Evolutionary conservation across 1,284 basidiomycete species (phyloP).

Genomic region (Hymenochaete sp.): DNA sequence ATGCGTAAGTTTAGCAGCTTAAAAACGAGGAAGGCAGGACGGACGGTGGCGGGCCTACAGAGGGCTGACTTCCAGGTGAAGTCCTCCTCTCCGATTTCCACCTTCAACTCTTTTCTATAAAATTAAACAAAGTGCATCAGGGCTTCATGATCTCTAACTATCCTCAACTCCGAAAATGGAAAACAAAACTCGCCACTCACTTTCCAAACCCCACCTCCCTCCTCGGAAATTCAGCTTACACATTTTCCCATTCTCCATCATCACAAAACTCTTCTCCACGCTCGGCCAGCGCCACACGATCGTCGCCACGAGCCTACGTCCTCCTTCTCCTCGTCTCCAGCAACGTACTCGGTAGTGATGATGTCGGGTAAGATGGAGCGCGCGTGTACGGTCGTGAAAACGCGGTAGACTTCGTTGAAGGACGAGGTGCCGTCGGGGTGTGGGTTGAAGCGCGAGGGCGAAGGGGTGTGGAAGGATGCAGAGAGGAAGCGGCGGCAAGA

Average conservation of each 20-base stretch:
- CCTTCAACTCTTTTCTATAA: too few species aligned
- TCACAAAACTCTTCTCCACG: conserved; percentile 1
- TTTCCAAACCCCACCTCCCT: background rate
- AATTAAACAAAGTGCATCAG: too few species aligned
- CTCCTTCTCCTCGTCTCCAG: conserved; percentile 1
- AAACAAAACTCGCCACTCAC: conserved; percentile 5
- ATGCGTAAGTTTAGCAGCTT: background rate
- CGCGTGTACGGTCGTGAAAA: conserved; percentile 3
- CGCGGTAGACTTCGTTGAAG: conserved; percentile 5
- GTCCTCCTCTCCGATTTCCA: background rate
- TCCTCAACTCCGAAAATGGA: too few species aligned
- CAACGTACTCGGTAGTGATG: conserved; percentile 5
- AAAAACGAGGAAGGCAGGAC: background rate
- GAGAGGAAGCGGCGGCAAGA: conserved; percentile 4
- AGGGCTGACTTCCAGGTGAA: conserved; percentile 8
- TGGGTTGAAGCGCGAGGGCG: too few species aligned
- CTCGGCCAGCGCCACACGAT: conserved; percentile 9
- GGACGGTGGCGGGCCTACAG: conserved; percentile 2
- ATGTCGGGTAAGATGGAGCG: conserved; percentile 5
- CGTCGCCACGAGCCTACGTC: background rate
- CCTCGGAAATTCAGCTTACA: conserved; percentile 1
- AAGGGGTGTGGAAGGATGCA: background rate
- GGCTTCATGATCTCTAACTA: too few species aligned
- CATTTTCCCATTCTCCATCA: conserved; percentile 1
- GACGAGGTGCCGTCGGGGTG: background rate